phyloP scores from a whole-genome alignment of 208 protist genomes.

The Leishmania amazonensis region DNA sequence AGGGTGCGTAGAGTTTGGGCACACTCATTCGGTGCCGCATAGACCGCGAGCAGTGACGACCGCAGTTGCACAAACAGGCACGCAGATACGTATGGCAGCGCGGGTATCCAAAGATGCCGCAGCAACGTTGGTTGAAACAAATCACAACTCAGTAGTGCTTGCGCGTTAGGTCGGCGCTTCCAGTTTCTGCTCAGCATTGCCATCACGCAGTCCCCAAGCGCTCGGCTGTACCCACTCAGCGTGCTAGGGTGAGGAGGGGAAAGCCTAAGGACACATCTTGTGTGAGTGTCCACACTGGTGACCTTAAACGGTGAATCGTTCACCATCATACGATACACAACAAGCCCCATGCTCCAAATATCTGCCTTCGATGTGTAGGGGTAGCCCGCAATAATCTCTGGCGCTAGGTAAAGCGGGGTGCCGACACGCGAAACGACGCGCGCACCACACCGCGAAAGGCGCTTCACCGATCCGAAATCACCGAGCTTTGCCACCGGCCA shows the following conservation, averaged over 20 bases:
- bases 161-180: slow-evolving; percentile 43
- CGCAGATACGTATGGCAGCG: slow-evolving; percentile 11
- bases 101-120: slow-evolving; percentile 41
- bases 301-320: slow-evolving; percentile 50
- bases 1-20: slow-evolving; percentile 26
- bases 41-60: slow-evolving; percentile 32
- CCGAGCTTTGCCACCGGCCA: slow-evolving; percentile 66
- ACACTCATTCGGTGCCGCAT: slow-evolving; percentile 23
- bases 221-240: slow-evolving; percentile 32
- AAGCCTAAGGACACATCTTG: slow-evolving; percentile 19
- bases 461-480: slow-evolving; percentile 69
- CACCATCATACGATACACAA: slow-evolving; percentile 67
- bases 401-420: slow-evolving; percentile 65
- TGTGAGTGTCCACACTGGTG: slow-evolving; percentile 30
- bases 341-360: slow-evolving; percentile 79
- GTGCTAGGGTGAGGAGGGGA: slow-evolving; percentile 40
- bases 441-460: slow-evolving; percentile 34
- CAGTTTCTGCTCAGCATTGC: slow-evolving; percentile 62
- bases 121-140: slow-evolving; percentile 41
- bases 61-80: slow-evolving; percentile 44
- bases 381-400: slow-evolving; percentile 57
- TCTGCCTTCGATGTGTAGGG: slow-evolving; percentile 73
- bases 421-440: slow-evolving; percentile 45
- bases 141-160: slow-evolving; percentile 44
- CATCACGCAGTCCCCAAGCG: slow-evolving; percentile 65